Evolutionary conservation across 1,139 yeast species (phyloP).

Genomic region (Yamadazyma siamensis): DNA sequence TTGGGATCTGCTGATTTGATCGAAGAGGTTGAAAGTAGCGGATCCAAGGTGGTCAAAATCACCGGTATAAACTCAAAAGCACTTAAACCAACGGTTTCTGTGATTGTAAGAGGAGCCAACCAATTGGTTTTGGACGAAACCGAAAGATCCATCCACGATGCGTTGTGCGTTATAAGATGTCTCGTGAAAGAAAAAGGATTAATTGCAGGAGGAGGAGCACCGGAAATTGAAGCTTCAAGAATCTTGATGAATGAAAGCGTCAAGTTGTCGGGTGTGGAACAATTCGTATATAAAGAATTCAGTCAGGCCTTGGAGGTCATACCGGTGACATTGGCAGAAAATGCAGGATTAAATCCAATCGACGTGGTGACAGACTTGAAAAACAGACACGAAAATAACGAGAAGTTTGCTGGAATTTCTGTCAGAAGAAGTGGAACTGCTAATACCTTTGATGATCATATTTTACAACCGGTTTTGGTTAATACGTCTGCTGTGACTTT

Average conservation of each 20-base stretch:
- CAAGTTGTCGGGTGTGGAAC: conserved; percentile 82
- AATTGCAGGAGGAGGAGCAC: conserved; percentile 99
- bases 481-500: conserved; percentile 89
- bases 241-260: conserved; percentile 75
- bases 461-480: conserved; percentile 92
- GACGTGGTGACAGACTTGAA: conserved; percentile 93
- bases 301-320: conserved; percentile 94
- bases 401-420: conserved; percentile 90
- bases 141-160: conserved; percentile 95
- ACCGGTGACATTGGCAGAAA: conserved; percentile 96
- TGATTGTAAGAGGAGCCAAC: conserved; percentile 94
- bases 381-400: conserved; percentile 88
- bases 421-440: conserved; percentile 93
- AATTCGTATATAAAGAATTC: conserved; percentile 92
- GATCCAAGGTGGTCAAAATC: conserved; percentile 86
- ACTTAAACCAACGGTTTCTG: conserved; percentile 76
- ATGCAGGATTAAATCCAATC: conserved; percentile 94
- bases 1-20: conserved; percentile 88
- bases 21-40: conserved; percentile 89
- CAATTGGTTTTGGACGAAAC: conserved; percentile 87
- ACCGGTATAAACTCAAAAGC: conserved; percentile 70
- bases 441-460: conserved; percentile 90
- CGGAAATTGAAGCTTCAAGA: conserved; percentile 92
- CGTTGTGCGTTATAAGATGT: conserved; percentile 94
- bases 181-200: conserved; percentile 90